Evolutionary conservation across 768 basidiomycete genomes (phyloP), one percentile per base, ranked within the genome.

Genomic region (Tylopilus sp.): DNA sequence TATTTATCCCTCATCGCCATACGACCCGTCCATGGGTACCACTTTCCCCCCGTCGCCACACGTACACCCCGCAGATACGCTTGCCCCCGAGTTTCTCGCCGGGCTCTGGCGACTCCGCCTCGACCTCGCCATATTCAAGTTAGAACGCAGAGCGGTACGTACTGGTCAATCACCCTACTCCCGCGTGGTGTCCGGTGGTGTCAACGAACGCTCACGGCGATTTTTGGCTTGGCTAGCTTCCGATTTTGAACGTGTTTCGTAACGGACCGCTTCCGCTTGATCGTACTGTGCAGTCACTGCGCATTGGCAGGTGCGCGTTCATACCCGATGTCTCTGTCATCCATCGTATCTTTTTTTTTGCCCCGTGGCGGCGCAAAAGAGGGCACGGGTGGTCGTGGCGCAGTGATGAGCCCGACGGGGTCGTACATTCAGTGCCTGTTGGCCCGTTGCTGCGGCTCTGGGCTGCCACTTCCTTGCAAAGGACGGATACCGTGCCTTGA

Each of bases 111-210:
- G 44, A 35, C 13, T 55, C 38, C 53, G 56, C 6, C 56, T 64
- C 23, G 52, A 61, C 28, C 42, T 52, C 3, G 62, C 53, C 5
- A 56, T 64, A 43, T 63, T 58, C 50, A 18, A 40, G 25, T 28
- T 64, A 4, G 62, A 64, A n/a, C 58, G 62, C 31, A 57, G 50
- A 53, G 58, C 50, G 51, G 62, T 64, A 47, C 10, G 62, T 64
- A 40, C 22, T 2, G 15, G 35, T 15, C n/a, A 35, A n/a, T 13
- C 35, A 13, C 17, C 17, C 35, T 6, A 15, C 17, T 6, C 17
- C 17, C 17, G 35, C 35, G 12, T 17, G 35, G 41, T 42, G 13
- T 31, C 31, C 31, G 31, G 15, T 31, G 13, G 2, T 13, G 11
- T 31, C 26, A 28, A 28, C 26, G n/a, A 28, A 28, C 26, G 26